Conservation (phyloP, 1,284 basidiomycete genomes). For the Fomitopsis schrenkii region DNA sequence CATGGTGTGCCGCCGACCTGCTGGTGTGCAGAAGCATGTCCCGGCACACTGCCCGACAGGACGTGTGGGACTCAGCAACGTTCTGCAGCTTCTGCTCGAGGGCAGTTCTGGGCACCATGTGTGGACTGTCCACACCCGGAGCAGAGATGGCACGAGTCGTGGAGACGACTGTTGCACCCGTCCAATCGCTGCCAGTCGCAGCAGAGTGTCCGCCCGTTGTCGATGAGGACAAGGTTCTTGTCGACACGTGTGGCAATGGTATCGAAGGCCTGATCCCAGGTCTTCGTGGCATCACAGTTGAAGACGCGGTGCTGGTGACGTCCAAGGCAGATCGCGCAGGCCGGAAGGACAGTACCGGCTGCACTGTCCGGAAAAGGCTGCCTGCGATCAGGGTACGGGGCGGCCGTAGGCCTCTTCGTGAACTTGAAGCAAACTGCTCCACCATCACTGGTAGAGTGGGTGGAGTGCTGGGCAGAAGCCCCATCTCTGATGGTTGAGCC, state of each 20-base stretch:
- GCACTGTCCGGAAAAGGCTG: constrained; percentile 5
- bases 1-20: too few relatives aligned
- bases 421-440: neutral
- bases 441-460: neutral
- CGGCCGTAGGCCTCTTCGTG: neutral
- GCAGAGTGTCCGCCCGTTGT: constrained; percentile 11
- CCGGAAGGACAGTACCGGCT: neutral
- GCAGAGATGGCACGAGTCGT: constrained; percentile 18
- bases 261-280: constrained; percentile 12
- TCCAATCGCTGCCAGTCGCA: constrained; percentile 15
- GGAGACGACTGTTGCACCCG: constrained; percentile 9
- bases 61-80: too few relatives aligned
- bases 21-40: too few relatives aligned
- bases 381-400: neutral
- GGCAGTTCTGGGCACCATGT: constrained; percentile 21
- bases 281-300: constrained; percentile 8
- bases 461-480: neutral
- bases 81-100: too few relatives aligned
- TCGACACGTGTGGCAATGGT: constrained; percentile 2
- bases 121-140: constrained; percentile 20
- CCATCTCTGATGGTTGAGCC: too few relatives aligned
- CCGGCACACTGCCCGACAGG: too few relatives aligned
- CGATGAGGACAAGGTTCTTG: constrained; percentile 8
- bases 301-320: constrained; percentile 14
- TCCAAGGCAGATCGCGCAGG: constrained; percentile 24